These are phyloP conservation scores for Coniosporium tulheliwenetii DNA, from an alignment of 2,329 filamentous ascomycete species.

Conservation along the genomic window DNA sequence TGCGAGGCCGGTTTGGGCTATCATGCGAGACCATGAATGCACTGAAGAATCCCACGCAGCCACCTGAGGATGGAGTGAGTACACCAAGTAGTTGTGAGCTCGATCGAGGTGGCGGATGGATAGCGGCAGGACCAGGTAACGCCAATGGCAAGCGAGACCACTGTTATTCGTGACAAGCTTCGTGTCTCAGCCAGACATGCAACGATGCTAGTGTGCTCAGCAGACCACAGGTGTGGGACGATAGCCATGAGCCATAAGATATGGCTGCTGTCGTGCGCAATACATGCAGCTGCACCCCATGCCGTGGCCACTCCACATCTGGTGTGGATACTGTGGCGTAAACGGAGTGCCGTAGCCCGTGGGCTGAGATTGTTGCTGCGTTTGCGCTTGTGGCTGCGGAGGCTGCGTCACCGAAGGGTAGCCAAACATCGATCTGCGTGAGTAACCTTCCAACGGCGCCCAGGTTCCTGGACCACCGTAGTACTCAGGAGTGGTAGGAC, in stretches of 20 bases:
- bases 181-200: too few relatives aligned
- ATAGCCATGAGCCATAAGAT: slow-evolving; percentile 28
- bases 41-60: not conserved
- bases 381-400: slow-evolving; percentile 21
- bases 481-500: slow-evolving; percentile 38
- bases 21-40: not conserved
- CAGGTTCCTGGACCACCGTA: slow-evolving; percentile 30
- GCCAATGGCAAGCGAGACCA: too few relatives aligned
- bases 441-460: slow-evolving; percentile 27
- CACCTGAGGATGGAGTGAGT: not conserved
- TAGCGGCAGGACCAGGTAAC: not conserved
- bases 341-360: slow-evolving; percentile 34
- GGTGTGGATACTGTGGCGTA: slow-evolving; percentile 27
- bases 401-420: slow-evolving; percentile 24
- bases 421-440: slow-evolving; percentile 25
- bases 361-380: slow-evolving; percentile 24
- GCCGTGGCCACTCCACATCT: slow-evolving; percentile 30
- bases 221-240: too few relatives aligned
- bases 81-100: not conserved
- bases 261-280: slow-evolving; percentile 33
- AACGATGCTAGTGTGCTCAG: too few relatives aligned
- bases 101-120: not conserved
- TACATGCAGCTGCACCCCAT: slow-evolving; percentile 31
- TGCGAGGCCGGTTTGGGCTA: not conserved
- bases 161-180: too few relatives aligned